Percentiles rank a stretch among this genome's conserved stretches.
These are phyloP conservation scores for Anaeromyces robustus DNA, from an alignment of 192 early-diverging fungal genomes.

Conservation along the genomic window DNA sequence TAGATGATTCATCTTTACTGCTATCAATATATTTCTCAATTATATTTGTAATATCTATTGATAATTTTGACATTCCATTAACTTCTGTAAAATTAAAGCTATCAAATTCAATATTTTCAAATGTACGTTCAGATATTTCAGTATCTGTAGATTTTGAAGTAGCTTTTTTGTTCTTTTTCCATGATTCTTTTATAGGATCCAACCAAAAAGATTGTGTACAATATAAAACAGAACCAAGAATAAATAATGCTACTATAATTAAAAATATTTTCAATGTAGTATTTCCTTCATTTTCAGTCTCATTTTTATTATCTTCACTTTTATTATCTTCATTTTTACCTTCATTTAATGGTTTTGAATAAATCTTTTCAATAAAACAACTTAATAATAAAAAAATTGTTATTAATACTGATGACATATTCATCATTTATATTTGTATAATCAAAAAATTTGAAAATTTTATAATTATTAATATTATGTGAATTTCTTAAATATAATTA, in stretches of 20 bases:
- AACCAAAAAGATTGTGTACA: background rate
- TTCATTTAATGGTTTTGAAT: background rate
- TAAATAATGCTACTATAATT: background rate
- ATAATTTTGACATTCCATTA: background rate
- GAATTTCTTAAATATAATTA: no score
- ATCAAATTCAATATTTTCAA: background rate
- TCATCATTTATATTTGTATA: no score
- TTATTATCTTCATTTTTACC: background rate
- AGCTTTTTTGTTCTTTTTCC: background rate
- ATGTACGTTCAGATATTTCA: background rate
- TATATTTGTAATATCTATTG: background rate
- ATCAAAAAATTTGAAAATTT: no score
- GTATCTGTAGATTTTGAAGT: background rate
- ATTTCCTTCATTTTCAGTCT: background rate
- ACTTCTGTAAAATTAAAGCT: background rate
- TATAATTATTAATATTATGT: no score
- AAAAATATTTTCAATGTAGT: background rate
- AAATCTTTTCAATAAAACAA: background rate
- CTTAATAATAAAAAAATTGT: background rate
- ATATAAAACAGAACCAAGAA: background rate
- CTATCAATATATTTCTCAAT: background rate
- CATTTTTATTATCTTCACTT: background rate
- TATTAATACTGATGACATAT: background rate
- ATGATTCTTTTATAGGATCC: background rate
- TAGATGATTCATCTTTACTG: background rate